Percentiles rank a stretch among this genome's conserved stretches.
Conservation (phyloP, 257 asterid species). For the Nemophila menziesii region DNA sequence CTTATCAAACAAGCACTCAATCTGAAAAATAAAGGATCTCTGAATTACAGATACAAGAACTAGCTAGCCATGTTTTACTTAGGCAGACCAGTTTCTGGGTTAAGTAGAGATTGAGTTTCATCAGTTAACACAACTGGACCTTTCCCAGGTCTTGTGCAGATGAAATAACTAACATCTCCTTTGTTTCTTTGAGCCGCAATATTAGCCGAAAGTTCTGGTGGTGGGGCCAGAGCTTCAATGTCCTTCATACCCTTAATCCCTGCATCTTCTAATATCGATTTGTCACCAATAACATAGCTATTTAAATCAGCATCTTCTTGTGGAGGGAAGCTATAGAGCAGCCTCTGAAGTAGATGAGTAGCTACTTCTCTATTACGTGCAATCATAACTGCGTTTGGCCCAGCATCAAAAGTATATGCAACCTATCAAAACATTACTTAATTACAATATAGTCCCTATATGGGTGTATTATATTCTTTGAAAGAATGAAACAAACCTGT, state of each 20-base stretch:
- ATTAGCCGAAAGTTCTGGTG: slow-evolving; percentile 68
- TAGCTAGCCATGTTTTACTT: slow-evolving; percentile 30
- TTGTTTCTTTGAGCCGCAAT: slow-evolving; percentile 30
- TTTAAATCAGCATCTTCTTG: slow-evolving; percentile 55
- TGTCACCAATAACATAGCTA: slow-evolving; percentile 92
- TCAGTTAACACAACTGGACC: slow-evolving; percentile 76
- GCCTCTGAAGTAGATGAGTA: slow-evolving; percentile 54
- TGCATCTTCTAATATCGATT: slow-evolving; percentile 72
- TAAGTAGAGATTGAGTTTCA: slow-evolving; percentile 57
- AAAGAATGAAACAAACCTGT: slow-evolving; percentile 40
- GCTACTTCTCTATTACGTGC: slow-evolving; percentile 69
- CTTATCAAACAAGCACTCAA: neutral
- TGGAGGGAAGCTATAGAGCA: slow-evolving; percentile 81
- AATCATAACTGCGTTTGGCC: slow-evolving; percentile 91
- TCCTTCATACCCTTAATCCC: slow-evolving; percentile 64
- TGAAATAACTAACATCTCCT: slow-evolving; percentile 91
- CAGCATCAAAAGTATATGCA: slow-evolving; percentile 93
- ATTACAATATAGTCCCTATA: no score
- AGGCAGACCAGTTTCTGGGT: slow-evolving; percentile 68
- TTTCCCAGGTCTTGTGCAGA: slow-evolving; percentile 44
- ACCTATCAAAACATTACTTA: slow-evolving; percentile 29
- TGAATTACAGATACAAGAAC: slow-evolving; percentile 3
- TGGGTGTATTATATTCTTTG: no score
- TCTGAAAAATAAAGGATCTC: neutral
- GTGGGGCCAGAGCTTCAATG: slow-evolving; percentile 56